phyloP scores from a whole-genome alignment of 805 yeast species.

The Wickerhamia fluorescens region DNA sequence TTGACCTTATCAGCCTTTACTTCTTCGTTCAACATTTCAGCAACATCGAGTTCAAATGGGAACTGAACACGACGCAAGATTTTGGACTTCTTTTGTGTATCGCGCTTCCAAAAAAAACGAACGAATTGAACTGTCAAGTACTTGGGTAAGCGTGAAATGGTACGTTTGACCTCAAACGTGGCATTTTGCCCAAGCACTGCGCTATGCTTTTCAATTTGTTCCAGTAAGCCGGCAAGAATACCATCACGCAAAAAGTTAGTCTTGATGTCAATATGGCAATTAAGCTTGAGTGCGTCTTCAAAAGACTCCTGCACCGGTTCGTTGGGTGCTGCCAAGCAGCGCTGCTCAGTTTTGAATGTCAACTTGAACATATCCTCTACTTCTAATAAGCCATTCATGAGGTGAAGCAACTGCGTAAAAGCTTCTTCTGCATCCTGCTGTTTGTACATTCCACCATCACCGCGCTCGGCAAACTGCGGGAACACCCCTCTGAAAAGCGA shows the following conservation, averaged over 20 bases:
- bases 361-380: conserved; percentile 57
- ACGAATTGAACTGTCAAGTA: conserved; percentile 87
- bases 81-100: conserved; percentile 83
- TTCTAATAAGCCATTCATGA: conserved; percentile 42
- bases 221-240: conserved; percentile 63
- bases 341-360: conserved; percentile 53
- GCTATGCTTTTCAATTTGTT: conserved; percentile 70
- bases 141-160: conserved; percentile 76
- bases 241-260: conserved; percentile 91
- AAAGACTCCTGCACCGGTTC: conserved; percentile 15
- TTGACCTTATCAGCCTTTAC: conserved; percentile 60
- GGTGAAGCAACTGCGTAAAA: conserved; percentile 66
- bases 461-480: conserved; percentile 88
- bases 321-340: conserved; percentile 46
- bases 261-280: conserved; percentile 79
- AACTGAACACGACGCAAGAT: conserved; percentile 90
- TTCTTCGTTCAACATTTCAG: conserved; percentile 79
- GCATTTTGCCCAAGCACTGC: conserved; percentile 65
- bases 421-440: conserved; percentile 99
- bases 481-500: conserved; percentile 55
- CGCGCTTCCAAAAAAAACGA: conserved; percentile 93
- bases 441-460: conserved; percentile 60
- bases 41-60: conserved; percentile 86
- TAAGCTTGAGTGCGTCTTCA: conserved; percentile 63
- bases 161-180: conserved; percentile 52